Evolutionary conservation across 2,329 filamentous ascomycete genomes (phyloP), one percentile per base, ranked within the genome.

Genomic region (Podosphaera fusca): DNA sequence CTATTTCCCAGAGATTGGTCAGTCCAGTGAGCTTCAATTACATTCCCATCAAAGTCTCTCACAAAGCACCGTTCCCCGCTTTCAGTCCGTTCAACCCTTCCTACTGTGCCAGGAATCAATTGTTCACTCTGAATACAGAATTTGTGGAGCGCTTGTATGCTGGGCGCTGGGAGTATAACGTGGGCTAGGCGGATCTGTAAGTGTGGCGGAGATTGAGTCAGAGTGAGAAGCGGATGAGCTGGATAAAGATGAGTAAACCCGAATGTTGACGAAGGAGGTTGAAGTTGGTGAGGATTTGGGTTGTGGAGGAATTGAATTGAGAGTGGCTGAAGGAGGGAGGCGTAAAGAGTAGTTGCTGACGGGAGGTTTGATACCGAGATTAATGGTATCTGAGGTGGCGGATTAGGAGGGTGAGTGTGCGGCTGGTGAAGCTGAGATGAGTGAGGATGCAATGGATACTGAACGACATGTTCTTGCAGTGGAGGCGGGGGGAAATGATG

Each of bases 1-100:
- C 31, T 33, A 12, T 51, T 30, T 56, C 45, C 34, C 33, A 21
- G 14, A 7, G 10, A 31, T 10, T 50, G 55, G 31, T 36, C 30
- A 38, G 40, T 10, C 40, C 40, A 57, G 10, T 89, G 79, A 35
- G 86, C 84, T 66, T 92, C 85, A 66, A 94, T 81, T 63, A 78
- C 84, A 71, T 94, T 94, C 55, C 85, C 85, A 70, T 94, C 87
- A 57, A 86, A 76, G 69, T 94, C 87, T 59, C 80, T 76, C 46
- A 87, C 81, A 74, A 71, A 79, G 72, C 69, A 58, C 49, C 59
- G 47, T 9, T 60, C 59, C 10, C 59, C 59, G 29, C 21, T 36
- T 51, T 56, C 55, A 30, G 50, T 56, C 21, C n/a, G 31, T 33
- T 56, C 55, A 38, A 56, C n/a, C 9, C 30, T 12, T n/a, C 10